phyloP scores from a whole-genome alignment of 495 filamentous ascomycete species.

The Podospora sp. region DNA sequence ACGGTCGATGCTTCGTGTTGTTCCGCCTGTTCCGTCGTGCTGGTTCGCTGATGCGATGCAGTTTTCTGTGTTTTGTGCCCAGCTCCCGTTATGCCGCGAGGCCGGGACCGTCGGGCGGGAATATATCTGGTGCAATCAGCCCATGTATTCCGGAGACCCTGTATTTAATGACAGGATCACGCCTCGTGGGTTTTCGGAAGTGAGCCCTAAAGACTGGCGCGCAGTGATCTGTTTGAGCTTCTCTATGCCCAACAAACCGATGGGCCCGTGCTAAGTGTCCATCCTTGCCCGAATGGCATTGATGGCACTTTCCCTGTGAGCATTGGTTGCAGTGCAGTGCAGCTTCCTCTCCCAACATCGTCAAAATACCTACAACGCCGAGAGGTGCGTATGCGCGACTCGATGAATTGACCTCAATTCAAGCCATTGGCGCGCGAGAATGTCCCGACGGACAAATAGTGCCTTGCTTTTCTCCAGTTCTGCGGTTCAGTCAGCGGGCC shows the following conservation, averaged over 20 bases:
- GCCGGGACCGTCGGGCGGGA: conserved; percentile 8
- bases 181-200: conserved; percentile 8
- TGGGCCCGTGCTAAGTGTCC: conserved; percentile 6
- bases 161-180: conserved; percentile 1
- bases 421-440: conserved; percentile 33
- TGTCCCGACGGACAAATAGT: conserved; percentile 18
- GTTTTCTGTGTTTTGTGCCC: background rate
- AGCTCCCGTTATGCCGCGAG: background rate
- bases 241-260: background rate
- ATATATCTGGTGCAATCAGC: conserved; percentile 14
- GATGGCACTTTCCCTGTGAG: background rate
- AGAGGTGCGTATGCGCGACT: conserved; percentile 12
- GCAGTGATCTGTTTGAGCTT: conserved; percentile 3
- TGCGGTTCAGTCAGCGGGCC: conserved; percentile 17
- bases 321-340: background rate
- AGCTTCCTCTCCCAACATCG: background rate
- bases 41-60: too few species aligned
- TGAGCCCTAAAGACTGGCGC: background rate
- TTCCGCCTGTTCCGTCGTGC: background rate
- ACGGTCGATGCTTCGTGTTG: conserved; percentile 13
- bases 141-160: background rate
- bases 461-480: conserved; percentile 14
- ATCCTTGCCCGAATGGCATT: background rate
- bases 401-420: conserved; percentile 24
- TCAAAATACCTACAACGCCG: conserved; percentile 6